phyloP scores from a whole-genome alignment of 164 flowering plant species.

The Vitis riparia region DNA sequence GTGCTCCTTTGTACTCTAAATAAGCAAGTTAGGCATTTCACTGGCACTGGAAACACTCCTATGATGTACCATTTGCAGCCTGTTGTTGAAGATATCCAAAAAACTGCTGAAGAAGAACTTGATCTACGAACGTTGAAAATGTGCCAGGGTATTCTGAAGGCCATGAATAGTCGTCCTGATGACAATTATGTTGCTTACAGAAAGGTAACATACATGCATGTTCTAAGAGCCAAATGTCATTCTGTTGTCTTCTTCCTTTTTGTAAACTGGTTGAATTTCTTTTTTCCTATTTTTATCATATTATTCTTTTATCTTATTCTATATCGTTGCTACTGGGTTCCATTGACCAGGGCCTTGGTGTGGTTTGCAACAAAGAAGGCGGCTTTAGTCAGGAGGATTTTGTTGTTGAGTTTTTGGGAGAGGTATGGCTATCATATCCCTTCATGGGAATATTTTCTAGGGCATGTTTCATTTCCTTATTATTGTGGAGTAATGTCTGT shows the following conservation, averaged over 20 bases:
- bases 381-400: conserved; percentile 95
- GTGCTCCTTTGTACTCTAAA: conserved; percentile 76
- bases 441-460: not conserved
- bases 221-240: not conserved
- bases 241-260: not conserved
- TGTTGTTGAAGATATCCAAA: conserved; percentile 77
- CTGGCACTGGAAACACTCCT: conserved; percentile 87
- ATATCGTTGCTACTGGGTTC: not conserved
- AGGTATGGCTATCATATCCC: conserved; percentile 47
- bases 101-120: conserved; percentile 46
- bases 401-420: conserved; percentile 97
- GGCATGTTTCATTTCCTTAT: not conserved
- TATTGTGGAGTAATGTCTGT: not conserved
- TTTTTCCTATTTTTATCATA: conserved; percentile 4
- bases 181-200: conserved; percentile 96
- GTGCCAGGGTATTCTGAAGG: conserved; percentile 69
- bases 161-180: conserved; percentile 76
- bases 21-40: conserved; percentile 73
- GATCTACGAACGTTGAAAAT: conserved; percentile 49
- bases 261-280: not conserved
- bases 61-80: conserved; percentile 76
- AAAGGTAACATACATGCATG: conserved; percentile 52
- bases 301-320: too few species aligned
- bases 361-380: conserved; percentile 88
- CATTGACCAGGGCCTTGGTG: conserved; percentile 86